Evolutionary conservation across 2,329 filamentous ascomycete genomes (phyloP).

Genomic region (Ceratocystis papillata): DNA sequence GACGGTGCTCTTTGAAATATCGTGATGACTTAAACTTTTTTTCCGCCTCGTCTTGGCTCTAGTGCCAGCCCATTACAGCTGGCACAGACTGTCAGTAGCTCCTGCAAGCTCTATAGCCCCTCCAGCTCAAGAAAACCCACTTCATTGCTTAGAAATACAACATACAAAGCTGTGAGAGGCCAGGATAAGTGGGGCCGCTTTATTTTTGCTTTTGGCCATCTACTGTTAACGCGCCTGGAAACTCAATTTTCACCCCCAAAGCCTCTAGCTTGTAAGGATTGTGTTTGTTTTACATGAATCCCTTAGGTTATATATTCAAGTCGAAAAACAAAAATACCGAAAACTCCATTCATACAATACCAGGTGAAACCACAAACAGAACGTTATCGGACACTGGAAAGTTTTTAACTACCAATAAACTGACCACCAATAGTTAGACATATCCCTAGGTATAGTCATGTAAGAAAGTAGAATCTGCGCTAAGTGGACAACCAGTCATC

Average conservation of each 20-base stretch:
- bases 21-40: conserved; percentile 23
- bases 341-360: neutral
- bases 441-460: neutral
- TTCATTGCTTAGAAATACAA: conserved; percentile 2
- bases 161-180: neutral
- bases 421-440: neutral
- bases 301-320: neutral
- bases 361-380: neutral
- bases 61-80: neutral
- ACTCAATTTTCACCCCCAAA: neutral
- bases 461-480: neutral
- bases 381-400: neutral
- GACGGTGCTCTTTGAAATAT: conserved; percentile 15
- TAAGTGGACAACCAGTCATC: too few species aligned
- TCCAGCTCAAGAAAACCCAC: neutral
- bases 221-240: neutral
- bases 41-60: neutral
- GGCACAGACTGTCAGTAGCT: conserved; percentile 12
- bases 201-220: neutral
- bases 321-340: neutral
- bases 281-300: neutral
- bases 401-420: neutral
- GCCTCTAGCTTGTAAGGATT: neutral
- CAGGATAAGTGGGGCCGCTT: neutral
- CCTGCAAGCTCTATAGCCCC: neutral